A percentile compares a stretch with the other conserved stretches of the same genome.
Conservation (phyloP, 202 grass and related monocot genomes). For the Saccharum hybrid region DNA sequence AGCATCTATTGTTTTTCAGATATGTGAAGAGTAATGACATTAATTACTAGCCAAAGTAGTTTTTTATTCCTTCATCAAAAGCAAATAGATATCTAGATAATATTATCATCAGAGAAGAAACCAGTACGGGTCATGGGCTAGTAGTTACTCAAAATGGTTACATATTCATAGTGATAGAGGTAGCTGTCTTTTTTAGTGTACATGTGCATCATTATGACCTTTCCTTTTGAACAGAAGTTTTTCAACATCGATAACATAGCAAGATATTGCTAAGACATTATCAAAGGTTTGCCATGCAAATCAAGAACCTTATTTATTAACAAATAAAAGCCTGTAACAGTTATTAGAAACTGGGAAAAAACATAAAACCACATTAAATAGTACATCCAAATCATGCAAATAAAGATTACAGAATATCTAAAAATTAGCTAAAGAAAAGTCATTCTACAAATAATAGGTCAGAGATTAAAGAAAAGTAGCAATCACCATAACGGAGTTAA, state of each 20-base stretch:
- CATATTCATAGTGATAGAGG: not conserved
- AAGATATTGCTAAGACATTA: not conserved
- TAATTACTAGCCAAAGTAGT: not conserved
- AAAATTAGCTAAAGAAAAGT: not conserved
- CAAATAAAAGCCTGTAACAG: conserved; percentile 9
- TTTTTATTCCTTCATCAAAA: conserved; percentile 21
- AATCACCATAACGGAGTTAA: conserved; percentile 6
- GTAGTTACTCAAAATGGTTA: not conserved
- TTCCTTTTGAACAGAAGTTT: not conserved
- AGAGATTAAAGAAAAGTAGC: conserved; percentile 5
- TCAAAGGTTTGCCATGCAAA: not conserved
- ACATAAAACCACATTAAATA: not conserved
- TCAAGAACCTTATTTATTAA: not conserved
- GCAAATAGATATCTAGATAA: conserved; percentile 13
- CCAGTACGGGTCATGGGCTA: not conserved
- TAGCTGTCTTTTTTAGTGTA: conserved; percentile 19
- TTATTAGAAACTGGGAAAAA: not conserved
- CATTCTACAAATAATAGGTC: not conserved
- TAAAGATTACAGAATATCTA: conserved; percentile 11
- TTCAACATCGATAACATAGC: conserved; percentile 8
- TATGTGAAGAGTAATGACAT: conserved; percentile 10
- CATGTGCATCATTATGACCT: not conserved
- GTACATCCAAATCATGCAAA: not conserved
- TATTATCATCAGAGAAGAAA: not conserved
- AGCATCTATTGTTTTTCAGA: conserved; percentile 13